Evolutionary conservation across 805 yeast species (phyloP).

Genomic region (Candida succiphila): DNA sequence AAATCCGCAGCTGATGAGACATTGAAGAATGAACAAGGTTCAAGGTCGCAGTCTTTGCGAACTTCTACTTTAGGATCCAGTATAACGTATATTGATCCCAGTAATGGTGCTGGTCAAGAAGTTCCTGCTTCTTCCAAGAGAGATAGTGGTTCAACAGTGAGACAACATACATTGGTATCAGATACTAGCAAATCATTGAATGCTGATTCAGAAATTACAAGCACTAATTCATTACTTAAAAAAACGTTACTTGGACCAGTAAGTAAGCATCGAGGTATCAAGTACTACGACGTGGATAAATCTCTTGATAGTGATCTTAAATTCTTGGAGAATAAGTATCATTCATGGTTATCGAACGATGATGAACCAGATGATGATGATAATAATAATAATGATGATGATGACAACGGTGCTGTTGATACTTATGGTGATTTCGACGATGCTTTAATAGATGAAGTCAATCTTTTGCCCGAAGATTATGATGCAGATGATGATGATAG

Average conservation of each 20-base stretch:
- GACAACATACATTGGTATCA: background rate
- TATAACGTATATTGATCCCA: constrained; percentile 1
- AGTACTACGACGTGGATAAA: constrained; percentile 10
- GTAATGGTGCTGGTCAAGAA: background rate
- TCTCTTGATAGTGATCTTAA: constrained; percentile 10
- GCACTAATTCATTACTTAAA: background rate
- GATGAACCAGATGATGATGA: background rate
- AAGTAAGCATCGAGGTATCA: constrained; percentile 2
- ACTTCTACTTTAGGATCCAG: constrained; percentile 9
- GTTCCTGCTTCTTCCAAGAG: background rate
- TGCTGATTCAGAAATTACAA: no score
- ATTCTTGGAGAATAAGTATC: constrained; percentile 11
- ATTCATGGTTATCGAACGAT: constrained; percentile 22
- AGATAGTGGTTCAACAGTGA: background rate
- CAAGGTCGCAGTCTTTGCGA: constrained; percentile 3
- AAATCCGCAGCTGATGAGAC: background rate
- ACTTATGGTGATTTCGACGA: constrained; percentile 10
- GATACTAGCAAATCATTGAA: no score
- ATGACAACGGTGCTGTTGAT: constrained; percentile 1
- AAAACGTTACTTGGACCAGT: background rate
- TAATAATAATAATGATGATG: background rate
- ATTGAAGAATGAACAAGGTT: background rate
- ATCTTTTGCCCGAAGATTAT: constrained; percentile 25
- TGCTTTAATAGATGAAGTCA: constrained; percentile 24
- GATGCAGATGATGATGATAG: constrained; percentile 14